These are phyloP conservation scores for Termitomyces sp. DNA, from an alignment of 768 basidiomycete genomes.

Conservation along the genomic window DNA sequence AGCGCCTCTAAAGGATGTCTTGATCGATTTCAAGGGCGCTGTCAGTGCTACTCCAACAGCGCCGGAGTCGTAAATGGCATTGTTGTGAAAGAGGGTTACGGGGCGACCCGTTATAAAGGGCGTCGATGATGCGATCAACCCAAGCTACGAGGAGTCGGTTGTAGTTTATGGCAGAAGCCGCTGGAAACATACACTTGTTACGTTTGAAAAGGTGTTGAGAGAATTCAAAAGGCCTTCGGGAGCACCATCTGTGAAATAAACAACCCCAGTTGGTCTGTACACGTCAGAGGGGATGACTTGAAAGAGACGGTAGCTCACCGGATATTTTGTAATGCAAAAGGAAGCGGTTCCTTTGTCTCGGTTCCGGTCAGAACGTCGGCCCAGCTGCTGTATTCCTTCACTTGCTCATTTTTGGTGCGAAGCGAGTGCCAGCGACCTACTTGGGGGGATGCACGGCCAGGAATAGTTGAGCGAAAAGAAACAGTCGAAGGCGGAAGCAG, in stretches of 20 bases:
- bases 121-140: constrained; percentile 67
- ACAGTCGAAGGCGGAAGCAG: constrained; percentile 38
- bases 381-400: constrained; percentile 34
- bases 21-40: not conserved
- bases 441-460: constrained; percentile 50
- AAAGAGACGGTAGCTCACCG: constrained; percentile 24
- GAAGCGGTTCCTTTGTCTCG: constrained; percentile 21
- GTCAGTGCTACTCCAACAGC: constrained; percentile 62
- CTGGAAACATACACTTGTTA: constrained; percentile 40
- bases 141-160: constrained; percentile 37
- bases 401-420: constrained; percentile 27
- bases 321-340: constrained; percentile 29
- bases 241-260: constrained; percentile 54
- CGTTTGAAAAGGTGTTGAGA: constrained; percentile 34
- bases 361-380: constrained; percentile 40
- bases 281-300: not conserved
- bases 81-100: constrained; percentile 60
- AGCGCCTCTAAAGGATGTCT: constrained; percentile 33
- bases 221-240: constrained; percentile 50
- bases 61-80: constrained; percentile 50
- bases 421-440: constrained; percentile 73
- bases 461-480: constrained; percentile 59
- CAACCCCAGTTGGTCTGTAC: constrained; percentile 25
- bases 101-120: constrained; percentile 76
- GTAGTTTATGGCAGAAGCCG: not conserved